phyloP scores from a whole-genome alignment of 257 asterid species.

The Rhazya stricta region DNA sequence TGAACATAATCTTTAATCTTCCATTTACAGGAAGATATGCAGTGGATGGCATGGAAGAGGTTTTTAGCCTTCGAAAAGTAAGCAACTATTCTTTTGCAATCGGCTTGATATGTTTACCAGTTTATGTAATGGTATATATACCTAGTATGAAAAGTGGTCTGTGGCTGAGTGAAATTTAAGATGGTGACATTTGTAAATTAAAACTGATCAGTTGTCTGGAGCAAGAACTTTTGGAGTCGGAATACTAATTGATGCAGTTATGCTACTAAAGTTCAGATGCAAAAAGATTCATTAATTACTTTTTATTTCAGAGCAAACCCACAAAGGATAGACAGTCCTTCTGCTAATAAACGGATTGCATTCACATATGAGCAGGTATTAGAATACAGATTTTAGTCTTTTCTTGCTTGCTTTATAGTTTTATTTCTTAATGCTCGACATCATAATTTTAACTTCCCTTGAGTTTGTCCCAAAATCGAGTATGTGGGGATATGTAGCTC shows the following conservation, averaged over 20 bases:
- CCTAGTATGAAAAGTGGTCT: neutral
- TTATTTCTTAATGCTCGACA: neutral
- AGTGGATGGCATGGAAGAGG: slow-evolving; percentile 92
- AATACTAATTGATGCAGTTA: slow-evolving; percentile 1
- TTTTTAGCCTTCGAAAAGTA: slow-evolving; percentile 85
- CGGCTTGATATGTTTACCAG: neutral
- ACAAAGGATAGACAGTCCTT: slow-evolving; percentile 81
- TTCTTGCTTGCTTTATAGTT: slow-evolving; percentile 3
- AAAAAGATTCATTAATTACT: slow-evolving; percentile 9
- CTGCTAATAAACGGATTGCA: slow-evolving; percentile 70
- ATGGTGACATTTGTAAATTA: neutral
- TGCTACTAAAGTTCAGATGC: neutral
- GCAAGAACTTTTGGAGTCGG: neutral
- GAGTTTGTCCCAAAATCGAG: neutral
- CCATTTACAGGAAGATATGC: slow-evolving; percentile 76
- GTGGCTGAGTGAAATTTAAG: neutral
- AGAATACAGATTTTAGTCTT: slow-evolving; percentile 15
- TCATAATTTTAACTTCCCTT: neutral
- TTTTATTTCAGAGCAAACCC: slow-evolving; percentile 77
- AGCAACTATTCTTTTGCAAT: slow-evolving; percentile 16
- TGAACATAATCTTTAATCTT: neutral
- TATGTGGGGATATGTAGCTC: neutral
- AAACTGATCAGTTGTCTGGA: neutral
- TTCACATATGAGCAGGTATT: slow-evolving; percentile 92
- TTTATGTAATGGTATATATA: neutral